Conservation (phyloP, 179 eudicot genomes). For the Actinidia arguta region DNA sequence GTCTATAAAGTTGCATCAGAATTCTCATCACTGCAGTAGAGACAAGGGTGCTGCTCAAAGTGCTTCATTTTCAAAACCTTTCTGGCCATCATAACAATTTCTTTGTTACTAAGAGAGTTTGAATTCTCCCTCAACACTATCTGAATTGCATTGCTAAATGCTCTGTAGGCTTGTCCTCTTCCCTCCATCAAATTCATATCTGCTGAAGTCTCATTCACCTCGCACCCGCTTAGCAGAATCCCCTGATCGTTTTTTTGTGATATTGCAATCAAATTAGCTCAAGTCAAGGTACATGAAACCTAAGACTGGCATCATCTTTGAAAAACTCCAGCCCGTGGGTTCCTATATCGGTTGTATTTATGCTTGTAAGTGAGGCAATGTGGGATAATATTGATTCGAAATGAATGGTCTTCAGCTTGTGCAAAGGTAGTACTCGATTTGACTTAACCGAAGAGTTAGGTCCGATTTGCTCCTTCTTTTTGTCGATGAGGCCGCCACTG, state of each 20-base stretch:
- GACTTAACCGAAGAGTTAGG: slow-evolving; percentile 33
- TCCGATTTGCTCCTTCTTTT: slow-evolving; percentile 76
- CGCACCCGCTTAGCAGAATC: slow-evolving; percentile 77
- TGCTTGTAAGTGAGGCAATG: slow-evolving; percentile 42
- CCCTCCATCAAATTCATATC: slow-evolving; percentile 38
- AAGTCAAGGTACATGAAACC: slow-evolving; percentile 41
- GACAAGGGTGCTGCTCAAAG: slow-evolving; percentile 72
- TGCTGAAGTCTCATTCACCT: slow-evolving; percentile 58
- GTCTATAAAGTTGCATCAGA: slow-evolving; percentile 48
- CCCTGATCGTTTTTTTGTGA: slow-evolving; percentile 55
- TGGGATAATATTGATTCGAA: slow-evolving; percentile 44
- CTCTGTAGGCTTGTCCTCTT: slow-evolving; percentile 61
- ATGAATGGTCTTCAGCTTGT: slow-evolving; percentile 47
- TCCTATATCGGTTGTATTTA: slow-evolving; percentile 44
- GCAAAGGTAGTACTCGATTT: not conserved
- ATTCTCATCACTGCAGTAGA: slow-evolving; percentile 72
- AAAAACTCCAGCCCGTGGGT: slow-evolving; percentile 51
- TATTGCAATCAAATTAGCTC: slow-evolving; percentile 15
- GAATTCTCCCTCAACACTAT: slow-evolving; percentile 50
- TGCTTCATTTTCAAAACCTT: slow-evolving; percentile 42
- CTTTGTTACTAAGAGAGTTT: slow-evolving; percentile 49
- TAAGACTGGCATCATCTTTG: slow-evolving; percentile 52
- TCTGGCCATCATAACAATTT: slow-evolving; percentile 59
- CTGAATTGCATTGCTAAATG: slow-evolving; percentile 68
- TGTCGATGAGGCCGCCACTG: slow-evolving; percentile 55